phyloP scores from a whole-genome alignment of 345 rosid genomes.

The Rhizophora mangle region DNA sequence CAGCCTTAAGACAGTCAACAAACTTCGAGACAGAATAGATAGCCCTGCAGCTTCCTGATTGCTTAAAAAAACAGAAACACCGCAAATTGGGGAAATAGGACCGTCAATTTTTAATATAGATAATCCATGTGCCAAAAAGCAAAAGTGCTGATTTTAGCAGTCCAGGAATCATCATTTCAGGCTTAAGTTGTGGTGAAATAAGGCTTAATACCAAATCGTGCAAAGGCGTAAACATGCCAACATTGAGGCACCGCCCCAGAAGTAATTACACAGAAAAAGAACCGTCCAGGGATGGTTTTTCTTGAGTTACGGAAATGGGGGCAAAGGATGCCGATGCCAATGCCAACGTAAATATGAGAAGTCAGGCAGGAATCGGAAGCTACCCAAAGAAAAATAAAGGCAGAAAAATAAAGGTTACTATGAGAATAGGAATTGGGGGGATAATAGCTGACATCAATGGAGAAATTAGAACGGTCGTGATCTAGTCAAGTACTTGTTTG shows the following conservation, averaged over 20 bases:
- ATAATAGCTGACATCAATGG: too few species aligned
- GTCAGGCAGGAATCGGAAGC: too few species aligned
- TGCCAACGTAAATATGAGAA: too few species aligned
- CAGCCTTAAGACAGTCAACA: slow-evolving; percentile 58
- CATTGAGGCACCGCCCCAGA: not conserved
- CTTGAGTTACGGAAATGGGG: too few species aligned
- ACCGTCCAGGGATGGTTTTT: not conserved
- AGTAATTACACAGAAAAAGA: not conserved
- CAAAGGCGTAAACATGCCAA: not conserved
- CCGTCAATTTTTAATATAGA: not conserved
- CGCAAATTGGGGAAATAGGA: not conserved
- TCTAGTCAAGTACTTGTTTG: too few species aligned
- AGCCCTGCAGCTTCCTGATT: too few species aligned
- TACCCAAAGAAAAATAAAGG: too few species aligned
- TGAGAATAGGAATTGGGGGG: too few species aligned
- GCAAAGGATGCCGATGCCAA: too few species aligned
- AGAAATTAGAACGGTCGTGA: too few species aligned
- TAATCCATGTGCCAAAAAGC: not conserved
- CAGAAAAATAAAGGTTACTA: too few species aligned
- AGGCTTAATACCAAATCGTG: slow-evolving; percentile 39
- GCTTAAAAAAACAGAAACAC: not conserved
- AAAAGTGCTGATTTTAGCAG: not conserved
- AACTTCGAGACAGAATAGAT: slow-evolving; percentile 9
- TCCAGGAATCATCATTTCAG: slow-evolving; percentile 18
- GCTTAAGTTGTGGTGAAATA: slow-evolving; percentile 31